A percentile compares a stretch with the other conserved stretches of the same genome.
Conservation (phyloP, 768 basidiomycete species). For the Suillus tomentosus region DNA sequence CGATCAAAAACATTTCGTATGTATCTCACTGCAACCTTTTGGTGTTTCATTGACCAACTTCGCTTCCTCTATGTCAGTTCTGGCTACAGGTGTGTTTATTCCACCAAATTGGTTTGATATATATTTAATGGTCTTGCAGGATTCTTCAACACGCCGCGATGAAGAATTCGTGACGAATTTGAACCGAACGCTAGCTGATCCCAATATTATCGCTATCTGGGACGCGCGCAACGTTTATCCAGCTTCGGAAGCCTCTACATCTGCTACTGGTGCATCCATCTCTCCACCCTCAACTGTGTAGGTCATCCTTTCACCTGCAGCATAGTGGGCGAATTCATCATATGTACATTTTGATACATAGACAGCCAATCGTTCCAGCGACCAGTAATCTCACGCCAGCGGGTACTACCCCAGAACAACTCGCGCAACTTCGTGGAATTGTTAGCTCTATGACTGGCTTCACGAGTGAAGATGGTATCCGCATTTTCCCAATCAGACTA, state of each 20-base stretch:
- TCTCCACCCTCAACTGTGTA: conserved; percentile 36
- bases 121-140: conserved; percentile 40
- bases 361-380: background rate
- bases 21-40: conserved; percentile 28
- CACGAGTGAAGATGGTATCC: conserved; percentile 18
- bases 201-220: conserved; percentile 65
- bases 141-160: conserved; percentile 66
- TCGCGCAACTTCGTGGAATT: conserved; percentile 60
- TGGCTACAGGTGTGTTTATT: conserved; percentile 74
- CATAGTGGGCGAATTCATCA: background rate
- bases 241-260: conserved; percentile 49
- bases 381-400: conserved; percentile 9
- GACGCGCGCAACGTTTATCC: conserved; percentile 39
- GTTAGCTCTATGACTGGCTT: conserved; percentile 47
- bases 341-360: background rate
- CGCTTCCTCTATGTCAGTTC: conserved; percentile 49
- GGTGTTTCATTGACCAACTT: conserved; percentile 15
- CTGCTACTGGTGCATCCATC: conserved; percentile 26
- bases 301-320: conserved; percentile 7
- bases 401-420: conserved; percentile 58
- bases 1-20: conserved; percentile 85
- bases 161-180: conserved; percentile 74
- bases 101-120: conserved; percentile 5
- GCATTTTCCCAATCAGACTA: conserved; percentile 3
- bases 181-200: conserved; percentile 69